Evolutionary conservation across 176 grass and related monocot species (phyloP), one percentile per base, ranked within the genome.

Genomic region (Oryza nivara): DNA sequence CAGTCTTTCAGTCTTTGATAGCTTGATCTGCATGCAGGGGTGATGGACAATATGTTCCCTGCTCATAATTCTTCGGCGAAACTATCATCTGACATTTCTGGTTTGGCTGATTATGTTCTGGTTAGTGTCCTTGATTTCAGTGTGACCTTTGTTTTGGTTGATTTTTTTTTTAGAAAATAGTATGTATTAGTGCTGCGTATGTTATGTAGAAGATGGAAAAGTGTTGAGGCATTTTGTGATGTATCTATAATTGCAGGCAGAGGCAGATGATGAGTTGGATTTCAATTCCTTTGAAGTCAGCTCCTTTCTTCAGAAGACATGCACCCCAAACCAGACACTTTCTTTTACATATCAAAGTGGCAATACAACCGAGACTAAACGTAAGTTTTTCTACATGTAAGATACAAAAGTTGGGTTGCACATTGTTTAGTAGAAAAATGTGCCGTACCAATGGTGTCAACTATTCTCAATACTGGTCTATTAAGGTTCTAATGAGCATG

Each of bases 231-330:
- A 73, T 67, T 40, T 26, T 40, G 6, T 88, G 63, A 71, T 45
- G 49, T 76, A 34, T 88, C 19, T 17, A 80, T 48, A 44, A 75
- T 16, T 74, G 35, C 84, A 91, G 89, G 80, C 48, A 20, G 34
- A 7, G 89, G 80, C 40, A 20, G 34, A 7, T 19, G 38, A 7
- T 5, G 1, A 8, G 43, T 5, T 2, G 6, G 54, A 26, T 34
- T 69, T 61, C 22, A 7, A 9, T 23, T 4, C 6, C 56, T 52
- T 52, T 32, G 54, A 2, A 52, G 44, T 30, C 49, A 5, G 8
- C 28, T 63, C 49, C 43, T 85, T 92, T 82, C 82, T 92, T 79
- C 83, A 89, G 84, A 73, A 69, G 43, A 74, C 78, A 70, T 92
- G 90, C 47, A 30, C 23, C 32, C 82, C 83, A 14, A 83, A 86